phyloP scores from a whole-genome alignment of 164 flowering plant species.

The Akebia trifoliata region DNA sequence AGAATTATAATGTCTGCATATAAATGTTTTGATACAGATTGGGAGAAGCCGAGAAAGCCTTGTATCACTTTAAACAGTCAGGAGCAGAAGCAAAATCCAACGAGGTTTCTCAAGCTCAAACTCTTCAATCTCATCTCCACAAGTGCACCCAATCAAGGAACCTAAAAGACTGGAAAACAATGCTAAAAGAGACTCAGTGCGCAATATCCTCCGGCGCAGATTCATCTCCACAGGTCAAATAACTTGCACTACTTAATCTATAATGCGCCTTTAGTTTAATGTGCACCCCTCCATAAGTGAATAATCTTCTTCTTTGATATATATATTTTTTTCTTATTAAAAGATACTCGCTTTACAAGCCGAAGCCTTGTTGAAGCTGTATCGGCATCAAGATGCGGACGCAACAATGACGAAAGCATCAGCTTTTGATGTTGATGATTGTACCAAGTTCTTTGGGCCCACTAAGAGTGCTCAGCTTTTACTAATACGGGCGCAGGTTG shows the following conservation, averaged over 20 bases:
- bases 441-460: slow-evolving; percentile 46
- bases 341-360: slow-evolving; percentile 63
- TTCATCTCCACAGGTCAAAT: slow-evolving; percentile 63
- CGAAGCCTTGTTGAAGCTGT: slow-evolving; percentile 68
- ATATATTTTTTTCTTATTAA: background rate
- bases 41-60: slow-evolving; percentile 71
- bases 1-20: background rate
- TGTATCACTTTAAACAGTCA: slow-evolving; percentile 49
- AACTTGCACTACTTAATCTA: too few species aligned
- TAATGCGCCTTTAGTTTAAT: too few species aligned
- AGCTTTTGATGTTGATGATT: slow-evolving; percentile 31
- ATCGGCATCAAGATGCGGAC: slow-evolving; percentile 66
- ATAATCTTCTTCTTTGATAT: background rate
- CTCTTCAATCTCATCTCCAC: slow-evolving; percentile 33
- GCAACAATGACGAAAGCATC: slow-evolving; percentile 29
- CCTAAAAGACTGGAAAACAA: slow-evolving; percentile 42
- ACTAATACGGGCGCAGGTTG: slow-evolving; percentile 47
- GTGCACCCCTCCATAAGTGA: too few species aligned
- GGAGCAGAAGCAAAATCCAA: slow-evolving; percentile 28
- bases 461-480: slow-evolving; percentile 26
- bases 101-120: slow-evolving; percentile 40
- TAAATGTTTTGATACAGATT: slow-evolving; percentile 33
- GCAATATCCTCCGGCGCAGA: slow-evolving; percentile 69
- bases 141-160: slow-evolving; percentile 48
- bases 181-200: slow-evolving; percentile 43